Percentiles rank a stretch among this genome's conserved stretches.
Conservation (phyloP, 305 asterid species). For the Fraxinus xanthoxyloides region DNA sequence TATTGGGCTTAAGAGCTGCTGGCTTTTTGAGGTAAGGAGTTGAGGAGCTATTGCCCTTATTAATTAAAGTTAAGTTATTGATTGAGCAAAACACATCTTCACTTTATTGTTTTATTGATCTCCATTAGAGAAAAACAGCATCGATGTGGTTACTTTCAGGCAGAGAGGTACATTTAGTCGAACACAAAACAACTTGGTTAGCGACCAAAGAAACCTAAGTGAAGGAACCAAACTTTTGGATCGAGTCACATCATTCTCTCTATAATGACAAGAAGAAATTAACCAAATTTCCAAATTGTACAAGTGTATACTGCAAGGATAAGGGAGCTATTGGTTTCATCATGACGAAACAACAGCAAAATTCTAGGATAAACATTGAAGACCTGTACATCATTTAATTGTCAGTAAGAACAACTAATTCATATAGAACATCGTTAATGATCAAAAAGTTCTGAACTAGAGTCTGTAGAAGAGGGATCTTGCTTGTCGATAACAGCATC, state of each 20-base stretch:
- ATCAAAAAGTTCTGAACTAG: background rate
- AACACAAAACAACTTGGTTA: background rate
- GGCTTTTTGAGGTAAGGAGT: background rate
- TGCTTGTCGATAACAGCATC: background rate
- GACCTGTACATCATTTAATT: constrained; percentile 1
- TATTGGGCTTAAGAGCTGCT: background rate
- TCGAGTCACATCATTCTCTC: background rate
- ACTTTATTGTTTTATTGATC: background rate
- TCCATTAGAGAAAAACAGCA: background rate
- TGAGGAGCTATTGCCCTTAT: background rate
- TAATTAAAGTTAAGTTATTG: background rate
- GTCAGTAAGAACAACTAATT: constrained; percentile 1
- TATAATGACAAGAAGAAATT: background rate
- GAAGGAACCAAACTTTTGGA: background rate
- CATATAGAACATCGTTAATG: background rate
- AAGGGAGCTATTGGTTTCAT: background rate
- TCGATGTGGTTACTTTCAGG: background rate
- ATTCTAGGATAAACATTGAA: no score
- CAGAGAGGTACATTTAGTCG: background rate
- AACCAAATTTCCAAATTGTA: constrained; percentile 2
- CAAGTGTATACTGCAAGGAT: background rate
- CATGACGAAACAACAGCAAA: background rate
- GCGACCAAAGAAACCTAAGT: background rate
- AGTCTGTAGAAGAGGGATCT: background rate
- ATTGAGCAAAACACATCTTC: background rate